Evolutionary conservation across 371 early-diverging fungal genomes (phyloP).

Genomic region (Actinomortierella wolfii): DNA sequence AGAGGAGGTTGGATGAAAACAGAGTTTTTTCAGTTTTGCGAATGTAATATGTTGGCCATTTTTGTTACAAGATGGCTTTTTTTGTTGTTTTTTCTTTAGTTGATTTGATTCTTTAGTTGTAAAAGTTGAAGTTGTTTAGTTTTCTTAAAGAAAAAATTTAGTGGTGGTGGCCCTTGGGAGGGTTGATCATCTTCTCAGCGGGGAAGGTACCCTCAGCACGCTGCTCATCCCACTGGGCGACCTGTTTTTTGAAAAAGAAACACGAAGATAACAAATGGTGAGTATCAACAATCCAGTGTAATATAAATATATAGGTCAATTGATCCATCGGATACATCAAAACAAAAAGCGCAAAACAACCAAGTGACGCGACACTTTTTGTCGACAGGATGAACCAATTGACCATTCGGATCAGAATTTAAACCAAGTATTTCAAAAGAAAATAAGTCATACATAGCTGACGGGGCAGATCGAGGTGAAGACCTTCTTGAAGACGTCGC

Average conservation of each 20-base stretch:
- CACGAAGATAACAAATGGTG: slow-evolving; percentile 8
- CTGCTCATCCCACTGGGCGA: slow-evolving; percentile 83
- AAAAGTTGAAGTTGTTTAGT: too few species aligned
- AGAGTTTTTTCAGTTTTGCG: too few species aligned
- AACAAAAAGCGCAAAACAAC: slow-evolving; percentile 8
- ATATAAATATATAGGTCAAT: not conserved
- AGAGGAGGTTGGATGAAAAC: too few species aligned
- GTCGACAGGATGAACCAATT: too few species aligned
- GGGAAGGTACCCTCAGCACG: slow-evolving; percentile 84
- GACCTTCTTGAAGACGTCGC: slow-evolving; percentile 82
- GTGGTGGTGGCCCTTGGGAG: too few species aligned
- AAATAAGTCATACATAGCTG: slow-evolving; percentile 72
- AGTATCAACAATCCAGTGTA: not conserved
- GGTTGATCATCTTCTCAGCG: slow-evolving; percentile 52
- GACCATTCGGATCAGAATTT: too few species aligned
- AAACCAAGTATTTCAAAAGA: too few species aligned
- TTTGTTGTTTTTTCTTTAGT: too few species aligned
- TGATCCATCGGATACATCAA: not conserved
- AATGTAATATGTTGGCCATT: too few species aligned
- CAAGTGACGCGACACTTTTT: not conserved
- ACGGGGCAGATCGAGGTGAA: slow-evolving; percentile 86
- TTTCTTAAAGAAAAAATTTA: too few species aligned
- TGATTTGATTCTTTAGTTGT: too few species aligned
- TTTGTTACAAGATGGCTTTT: too few species aligned
- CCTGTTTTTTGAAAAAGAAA: slow-evolving; percentile 52